Base-by-base conservation (phyloP, 2,329 filamentous ascomycete genomes). In the Ophiostoma angusticollis region DNA sequence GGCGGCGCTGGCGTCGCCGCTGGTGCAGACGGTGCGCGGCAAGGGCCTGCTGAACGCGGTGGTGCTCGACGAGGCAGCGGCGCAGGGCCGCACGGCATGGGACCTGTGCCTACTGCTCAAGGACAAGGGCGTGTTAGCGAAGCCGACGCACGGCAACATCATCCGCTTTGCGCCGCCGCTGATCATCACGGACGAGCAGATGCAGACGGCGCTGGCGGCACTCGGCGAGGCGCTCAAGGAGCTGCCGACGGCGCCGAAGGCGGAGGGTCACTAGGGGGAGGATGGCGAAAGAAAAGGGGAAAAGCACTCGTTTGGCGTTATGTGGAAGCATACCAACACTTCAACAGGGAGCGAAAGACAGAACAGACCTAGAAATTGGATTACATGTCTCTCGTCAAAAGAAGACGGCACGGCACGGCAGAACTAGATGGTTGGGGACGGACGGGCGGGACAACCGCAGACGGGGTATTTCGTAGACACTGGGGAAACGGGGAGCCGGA, bases 61-160 rank as follows among this genome's bases (percentile, higher is more conserved):
- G 40, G 80, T 96, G 42, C 95, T 98, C 54, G 86, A 98, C 55
- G 89, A 98, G 65, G 70, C 70, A 39, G 81, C 84, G 60, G 81
- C 87, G 19, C 77, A 77, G 43, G 89, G 89, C 30, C 81, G 87
- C 58, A 81, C 79, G 35, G 91, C 91, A 9, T 98, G 91, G 91
- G 89, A 98, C 62, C 67, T 98, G 48, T 98, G 91, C 61, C 76
- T 98, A 68, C 62, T 96, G 55, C 76, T 95, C 65, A 96, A 96
- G 70, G 76, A 80, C 60, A 96, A 95, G 72, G 91, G 91, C 43
- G 65, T 98, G 41, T 60, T 98, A 72, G 91, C 91, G 53, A 98
- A 98, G 73, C 91, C 91, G 22, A 98, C 91, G 6, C 91, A 98
- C 61, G 80, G 93, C 55, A 95, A 96, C 62, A 96, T 98, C 59